Evolutionary conservation across 176 grass and related monocot species (phyloP).

Genomic region (Urochloa ruziziensis): DNA sequence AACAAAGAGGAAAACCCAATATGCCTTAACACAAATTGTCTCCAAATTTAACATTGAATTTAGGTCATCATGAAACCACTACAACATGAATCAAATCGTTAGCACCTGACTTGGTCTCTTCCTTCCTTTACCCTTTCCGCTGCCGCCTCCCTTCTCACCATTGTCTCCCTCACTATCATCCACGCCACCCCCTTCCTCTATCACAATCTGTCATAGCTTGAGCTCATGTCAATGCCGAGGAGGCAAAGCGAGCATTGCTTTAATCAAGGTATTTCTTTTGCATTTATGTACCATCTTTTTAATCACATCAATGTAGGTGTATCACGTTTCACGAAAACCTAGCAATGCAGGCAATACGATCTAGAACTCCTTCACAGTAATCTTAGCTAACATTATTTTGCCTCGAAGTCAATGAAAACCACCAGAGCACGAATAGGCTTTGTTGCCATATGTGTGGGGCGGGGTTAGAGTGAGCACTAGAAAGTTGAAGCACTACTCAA

Average conservation of each 20-base stretch:
- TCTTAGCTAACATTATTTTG: background rate
- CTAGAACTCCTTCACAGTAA: background rate
- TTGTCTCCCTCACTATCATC: background rate
- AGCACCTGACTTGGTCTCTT: background rate
- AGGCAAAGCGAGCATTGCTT: background rate
- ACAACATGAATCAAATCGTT: background rate
- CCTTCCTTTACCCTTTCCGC: background rate
- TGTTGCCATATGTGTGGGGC: background rate
- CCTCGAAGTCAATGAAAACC: background rate
- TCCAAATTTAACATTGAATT: background rate
- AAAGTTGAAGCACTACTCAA: background rate
- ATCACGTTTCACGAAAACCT: background rate
- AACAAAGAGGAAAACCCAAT: background rate
- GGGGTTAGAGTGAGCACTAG: background rate
- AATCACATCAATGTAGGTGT: background rate
- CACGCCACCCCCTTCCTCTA: background rate
- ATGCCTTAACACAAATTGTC: background rate
- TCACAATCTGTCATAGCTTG: background rate
- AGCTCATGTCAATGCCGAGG: background rate
- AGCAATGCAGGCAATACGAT: background rate
- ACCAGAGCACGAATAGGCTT: background rate
- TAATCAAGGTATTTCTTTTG: slow-evolving; percentile 1
- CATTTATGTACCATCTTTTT: background rate
- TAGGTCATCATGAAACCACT: no score
- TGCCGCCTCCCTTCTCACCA: background rate